Base-by-base conservation (phyloP, 495 filamentous ascomycete species). In the Neurospora africana region DNA sequence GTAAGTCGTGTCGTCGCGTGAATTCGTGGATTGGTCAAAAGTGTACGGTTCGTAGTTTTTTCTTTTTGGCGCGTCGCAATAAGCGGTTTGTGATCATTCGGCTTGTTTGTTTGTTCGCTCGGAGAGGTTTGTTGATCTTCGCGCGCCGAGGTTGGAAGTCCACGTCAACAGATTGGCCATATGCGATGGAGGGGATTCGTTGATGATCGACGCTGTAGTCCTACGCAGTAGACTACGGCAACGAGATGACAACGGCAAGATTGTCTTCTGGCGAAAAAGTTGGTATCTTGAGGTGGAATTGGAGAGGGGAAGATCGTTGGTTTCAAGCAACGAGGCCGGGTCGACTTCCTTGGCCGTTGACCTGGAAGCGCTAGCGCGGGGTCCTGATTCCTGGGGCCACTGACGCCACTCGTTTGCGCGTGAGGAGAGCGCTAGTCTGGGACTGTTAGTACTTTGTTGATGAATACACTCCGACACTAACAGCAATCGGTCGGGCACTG, bases 341-440 rank as follows among this genome's bases (percentile, higher is more conserved):
- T 61, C 53, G 15, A 33, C 27, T 30, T 35, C 6, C 33, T 35
- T 40, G 10, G 68, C 68, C 27, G 78, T 78, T 77, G 78, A 72
- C 78, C 74, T 70, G 74, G 75, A 70, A 79, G 75, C 75, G 71
- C 71, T 69, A 76, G 72, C 77, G 78, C 78, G 78, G 78, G 78
- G 75, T 74, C 41, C 69, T 75, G 61, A 53, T 53, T 30, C 13
- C 23, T 61, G 53, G 53, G 53, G 58, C 68, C 68, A 68, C 73
- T 75, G 74, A 75, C 75, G 75, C 75, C 74, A 75, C 75, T 71
- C n/a, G 70, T 68, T 75, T 69, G 69, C 27, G 5, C 3, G 39
- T 44, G 39, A 65, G 70, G 73, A 71, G 15, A 11, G 72, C 30
- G 68, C 35, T 37, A 30, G 19, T 21, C 19, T 21, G 6, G 0